These are phyloP conservation scores for Entophlyctis luteolus DNA, from an alignment of 192 early-diverging fungal genomes.

Conservation along the genomic window DNA sequence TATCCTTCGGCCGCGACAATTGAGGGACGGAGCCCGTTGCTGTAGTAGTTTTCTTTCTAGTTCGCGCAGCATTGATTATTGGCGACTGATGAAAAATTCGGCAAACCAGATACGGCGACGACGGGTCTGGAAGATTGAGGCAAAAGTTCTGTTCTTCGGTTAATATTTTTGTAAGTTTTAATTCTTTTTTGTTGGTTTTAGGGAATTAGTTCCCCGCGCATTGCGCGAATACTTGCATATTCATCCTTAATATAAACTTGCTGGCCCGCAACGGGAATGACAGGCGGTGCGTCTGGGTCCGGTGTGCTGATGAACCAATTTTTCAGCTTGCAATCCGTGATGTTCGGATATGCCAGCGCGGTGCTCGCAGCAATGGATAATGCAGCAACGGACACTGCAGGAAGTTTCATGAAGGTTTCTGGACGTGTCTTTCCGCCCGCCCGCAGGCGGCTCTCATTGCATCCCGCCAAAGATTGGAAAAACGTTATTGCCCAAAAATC, in stretches of 20 bases:
- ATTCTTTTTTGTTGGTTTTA: not conserved
- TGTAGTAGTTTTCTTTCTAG: conserved; percentile 22
- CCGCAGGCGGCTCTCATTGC: no score
- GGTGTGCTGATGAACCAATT: not conserved
- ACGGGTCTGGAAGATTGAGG: conserved; percentile 32
- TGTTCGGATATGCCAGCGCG: conserved; percentile 2
- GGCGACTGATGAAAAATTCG: not conserved
- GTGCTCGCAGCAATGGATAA: no score
- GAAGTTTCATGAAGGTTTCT: no score
- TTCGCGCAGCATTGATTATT: not conserved
- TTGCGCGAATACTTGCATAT: not conserved
- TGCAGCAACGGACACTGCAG: no score
- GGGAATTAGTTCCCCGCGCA: not conserved
- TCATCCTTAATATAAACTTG: conserved; percentile 30
- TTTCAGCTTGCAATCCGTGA: not conserved
- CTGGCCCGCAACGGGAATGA: conserved; percentile 12
- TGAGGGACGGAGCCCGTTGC: conserved; percentile 5
- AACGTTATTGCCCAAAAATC: no score
- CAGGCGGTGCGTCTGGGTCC: not conserved
- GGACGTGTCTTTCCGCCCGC: no score
- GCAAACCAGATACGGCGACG: conserved; percentile 14
- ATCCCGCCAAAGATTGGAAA: no score
- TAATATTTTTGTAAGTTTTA: not conserved
- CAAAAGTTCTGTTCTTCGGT: conserved; percentile 30
- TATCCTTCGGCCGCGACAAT: conserved; percentile 36